phyloP scores from a whole-genome alignment of 805 yeast genomes.

The Wickerhamomyces mucosus region DNA sequence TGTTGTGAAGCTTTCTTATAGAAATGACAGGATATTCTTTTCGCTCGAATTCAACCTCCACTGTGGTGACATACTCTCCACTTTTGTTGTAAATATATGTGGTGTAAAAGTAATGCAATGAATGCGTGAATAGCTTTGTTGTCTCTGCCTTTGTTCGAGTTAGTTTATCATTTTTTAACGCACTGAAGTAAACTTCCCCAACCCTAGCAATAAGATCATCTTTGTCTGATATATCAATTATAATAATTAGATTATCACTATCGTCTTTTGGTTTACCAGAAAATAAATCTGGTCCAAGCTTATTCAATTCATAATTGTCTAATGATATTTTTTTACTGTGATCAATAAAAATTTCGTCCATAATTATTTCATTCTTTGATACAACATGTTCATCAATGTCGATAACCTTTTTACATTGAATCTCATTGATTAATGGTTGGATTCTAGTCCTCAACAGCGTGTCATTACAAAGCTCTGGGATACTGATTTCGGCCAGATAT shows the following conservation, averaged over 20 bases:
- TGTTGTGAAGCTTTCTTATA: not conserved
- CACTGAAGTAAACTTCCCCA: conserved; percentile 1
- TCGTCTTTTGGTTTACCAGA: not conserved
- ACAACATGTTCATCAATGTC: conserved; percentile 1
- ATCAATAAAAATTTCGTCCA: conserved; percentile 1
- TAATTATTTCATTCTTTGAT: not conserved
- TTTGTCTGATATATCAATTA: conserved; percentile 1
- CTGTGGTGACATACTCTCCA: not conserved
- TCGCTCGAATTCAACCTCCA: conserved; percentile 1
- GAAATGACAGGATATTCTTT: not conserved
- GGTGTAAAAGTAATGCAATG: not conserved
- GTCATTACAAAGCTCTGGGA: conserved; percentile 15
- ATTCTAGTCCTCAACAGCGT: conserved; percentile 10
- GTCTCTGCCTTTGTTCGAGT: not conserved
- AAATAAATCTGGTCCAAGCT: not conserved
- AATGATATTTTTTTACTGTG: conserved; percentile 1
- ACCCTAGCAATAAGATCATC: not conserved
- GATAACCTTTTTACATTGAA: conserved; percentile 3
- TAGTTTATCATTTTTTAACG: conserved; percentile 2
- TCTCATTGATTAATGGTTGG: conserved; percentile 2
- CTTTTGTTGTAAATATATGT: not conserved
- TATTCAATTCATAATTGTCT: not conserved
- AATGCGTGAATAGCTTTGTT: not conserved
- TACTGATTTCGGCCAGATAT: conserved; percentile 12
- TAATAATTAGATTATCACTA: not conserved